These are phyloP conservation scores for Ogataea neopini DNA, from an alignment of 805 yeast species.

Conservation along the genomic window DNA sequence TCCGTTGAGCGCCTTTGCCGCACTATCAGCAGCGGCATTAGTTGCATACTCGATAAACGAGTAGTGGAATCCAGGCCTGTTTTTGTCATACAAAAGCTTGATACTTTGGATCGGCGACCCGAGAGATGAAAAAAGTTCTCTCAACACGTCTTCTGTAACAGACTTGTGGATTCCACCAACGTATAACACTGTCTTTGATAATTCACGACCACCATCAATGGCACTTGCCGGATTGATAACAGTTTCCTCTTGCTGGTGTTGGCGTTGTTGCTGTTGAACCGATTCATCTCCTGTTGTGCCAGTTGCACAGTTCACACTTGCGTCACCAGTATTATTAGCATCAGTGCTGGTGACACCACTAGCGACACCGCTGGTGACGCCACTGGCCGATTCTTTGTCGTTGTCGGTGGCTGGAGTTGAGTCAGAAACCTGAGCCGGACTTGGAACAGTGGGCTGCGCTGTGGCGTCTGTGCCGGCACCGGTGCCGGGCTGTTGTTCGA, in stretches of 20 bases:
- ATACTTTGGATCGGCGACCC: conserved; percentile 64
- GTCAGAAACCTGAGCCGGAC: not conserved
- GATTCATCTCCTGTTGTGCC: not conserved
- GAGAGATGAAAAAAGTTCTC: conserved; percentile 54
- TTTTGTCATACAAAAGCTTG: conserved; percentile 76
- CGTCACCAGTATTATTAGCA: not conserved
- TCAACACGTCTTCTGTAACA: conserved; percentile 62
- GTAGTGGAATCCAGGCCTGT: conserved; percentile 70
- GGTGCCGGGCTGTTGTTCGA: conserved; percentile 9
- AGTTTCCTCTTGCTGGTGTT: conserved; percentile 8
- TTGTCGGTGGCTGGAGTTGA: conserved; percentile 5
- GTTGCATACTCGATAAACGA: conserved; percentile 78
- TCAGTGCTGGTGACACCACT: not conserved
- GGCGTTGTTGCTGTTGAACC: not conserved
- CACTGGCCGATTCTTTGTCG: not conserved
- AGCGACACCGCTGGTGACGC: not conserved
- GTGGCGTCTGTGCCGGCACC: conserved; percentile 8
- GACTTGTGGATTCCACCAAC: conserved; percentile 73
- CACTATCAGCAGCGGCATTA: conserved; percentile 59
- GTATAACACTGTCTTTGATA: conserved; percentile 69
- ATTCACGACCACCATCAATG: conserved; percentile 77
- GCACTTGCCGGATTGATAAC: conserved; percentile 60
- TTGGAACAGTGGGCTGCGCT: conserved; percentile 1
- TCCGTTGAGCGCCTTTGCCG: conserved; percentile 63
- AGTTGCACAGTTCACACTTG: not conserved